Conservation (phyloP, 306 rosid genomes). For the Lathyrus oleraceus region DNA sequence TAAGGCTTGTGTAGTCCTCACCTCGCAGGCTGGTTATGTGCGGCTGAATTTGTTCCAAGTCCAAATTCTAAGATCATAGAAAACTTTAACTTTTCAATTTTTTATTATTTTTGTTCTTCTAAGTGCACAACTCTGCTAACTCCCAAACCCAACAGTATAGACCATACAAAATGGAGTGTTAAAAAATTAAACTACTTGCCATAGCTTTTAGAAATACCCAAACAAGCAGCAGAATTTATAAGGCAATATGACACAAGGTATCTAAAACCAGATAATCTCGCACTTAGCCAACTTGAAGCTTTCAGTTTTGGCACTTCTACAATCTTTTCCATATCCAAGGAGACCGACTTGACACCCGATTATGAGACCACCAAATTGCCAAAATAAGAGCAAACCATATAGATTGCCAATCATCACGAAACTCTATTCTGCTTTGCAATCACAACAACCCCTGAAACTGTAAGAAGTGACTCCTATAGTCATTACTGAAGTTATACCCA, state of each 20-base stretch:
- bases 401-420: not conserved
- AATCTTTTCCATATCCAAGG: not conserved
- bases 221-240: not conserved
- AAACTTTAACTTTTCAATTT: not conserved
- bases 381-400: not conserved
- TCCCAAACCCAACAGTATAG: not conserved
- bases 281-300: not conserved
- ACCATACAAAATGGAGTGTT: not conserved
- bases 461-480: slow-evolving; percentile 9
- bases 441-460: not conserved
- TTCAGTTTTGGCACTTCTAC: not conserved
- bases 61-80: not conserved
- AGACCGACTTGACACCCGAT: not conserved
- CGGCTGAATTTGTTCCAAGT: not conserved
- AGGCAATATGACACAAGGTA: not conserved
- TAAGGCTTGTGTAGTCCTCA: not conserved
- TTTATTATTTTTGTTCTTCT: slow-evolving; percentile 3
- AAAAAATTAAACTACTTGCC: not conserved
- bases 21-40: not conserved
- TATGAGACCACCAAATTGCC: not conserved
- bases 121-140: not conserved
- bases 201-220: not conserved
- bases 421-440: not conserved
- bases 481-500: not conserved
- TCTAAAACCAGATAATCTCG: not conserved